Evolutionary conservation across 306 rosid genomes (phyloP), one percentile per base, ranked within the genome.

Genomic region (Mimosa pudica): DNA sequence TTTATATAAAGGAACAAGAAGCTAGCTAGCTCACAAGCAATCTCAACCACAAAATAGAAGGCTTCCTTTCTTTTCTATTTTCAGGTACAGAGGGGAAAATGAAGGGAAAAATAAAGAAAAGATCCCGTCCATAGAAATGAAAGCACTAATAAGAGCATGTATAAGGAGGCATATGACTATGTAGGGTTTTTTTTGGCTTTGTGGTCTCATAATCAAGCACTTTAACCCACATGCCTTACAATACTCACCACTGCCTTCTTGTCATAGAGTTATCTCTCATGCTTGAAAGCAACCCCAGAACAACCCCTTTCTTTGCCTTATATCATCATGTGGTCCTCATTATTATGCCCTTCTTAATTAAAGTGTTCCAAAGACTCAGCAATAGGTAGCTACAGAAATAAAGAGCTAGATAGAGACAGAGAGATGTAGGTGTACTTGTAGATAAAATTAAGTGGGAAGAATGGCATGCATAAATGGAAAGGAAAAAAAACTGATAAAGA

Each of bases 381-480:
- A 63, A 52, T 77, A 68, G 75, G 3, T 47, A 47, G 52, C 52
- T 47, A 47, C 52, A 47, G 52, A 38, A 38, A 38, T 38, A 38
- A 5, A 9, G 14, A 8, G 47, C 79, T 18, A 75, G 75, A 52
- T 57, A 80, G n/a, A 55, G 42, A 63, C 65, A 44, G 58, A 24
- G 30, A 70, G 17, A 46, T 46, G 8, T 44, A 45, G 55, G 38
- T 70, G 13, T 45, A 45, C 36, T 77, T 84, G 18, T 71, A 70
- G 73, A 68, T n/a, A 42, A 44, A 46, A 45, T 79, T 79, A 82
- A 85, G 90, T 85, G 89, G 83, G 78, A 72, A 86, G 85, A 41
- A 78, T 92, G 94, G 97, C 97, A 82, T 92, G 98, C 81, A 90
- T 81, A 91, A 82, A 84, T 88, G 90, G 98, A 91, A 91, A 92